phyloP scores from a whole-genome alignment of 257 asterid genomes.

The Oldenlandia corymbosa region DNA sequence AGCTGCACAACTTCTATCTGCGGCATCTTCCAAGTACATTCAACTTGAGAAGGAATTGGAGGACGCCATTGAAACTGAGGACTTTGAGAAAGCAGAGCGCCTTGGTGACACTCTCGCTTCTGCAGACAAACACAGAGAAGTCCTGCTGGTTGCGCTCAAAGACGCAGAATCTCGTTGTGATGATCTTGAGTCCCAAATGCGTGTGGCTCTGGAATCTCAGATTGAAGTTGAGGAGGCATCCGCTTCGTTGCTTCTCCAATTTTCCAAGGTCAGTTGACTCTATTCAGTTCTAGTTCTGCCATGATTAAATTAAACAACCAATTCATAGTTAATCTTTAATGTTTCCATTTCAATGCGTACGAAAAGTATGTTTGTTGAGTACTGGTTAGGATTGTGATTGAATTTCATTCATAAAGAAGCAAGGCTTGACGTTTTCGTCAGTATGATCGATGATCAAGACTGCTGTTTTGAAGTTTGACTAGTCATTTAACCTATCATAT shows the following conservation, averaged over 20 bases:
- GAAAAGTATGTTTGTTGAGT: too few relatives aligned
- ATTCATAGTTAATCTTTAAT: too few relatives aligned
- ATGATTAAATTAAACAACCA: too few relatives aligned
- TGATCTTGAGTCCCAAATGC: constrained; percentile 33
- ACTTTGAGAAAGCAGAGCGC: constrained; percentile 43
- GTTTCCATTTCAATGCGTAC: too few relatives aligned
- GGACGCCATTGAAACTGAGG: constrained; percentile 46
- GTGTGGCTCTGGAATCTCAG: constrained; percentile 27
- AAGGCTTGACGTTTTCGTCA: background rate
- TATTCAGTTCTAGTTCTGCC: too few relatives aligned
- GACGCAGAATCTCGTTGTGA: constrained; percentile 33
- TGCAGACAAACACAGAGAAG: constrained; percentile 34
- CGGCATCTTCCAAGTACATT: constrained; percentile 26
- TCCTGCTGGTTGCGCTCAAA: constrained; percentile 16
- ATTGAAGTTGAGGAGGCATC: constrained; percentile 39
- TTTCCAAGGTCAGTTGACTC: constrained; percentile 32
- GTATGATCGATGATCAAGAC: too few relatives aligned
- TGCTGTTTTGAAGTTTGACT: too few relatives aligned
- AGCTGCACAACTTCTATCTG: constrained; percentile 25
- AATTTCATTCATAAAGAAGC: too few relatives aligned
- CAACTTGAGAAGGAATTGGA: constrained; percentile 38
- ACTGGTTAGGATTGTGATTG: too few relatives aligned
- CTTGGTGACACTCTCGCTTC: constrained; percentile 36
- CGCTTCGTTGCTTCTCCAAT: constrained; percentile 30
- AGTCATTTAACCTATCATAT: too few relatives aligned